Percentiles rank a stretch among this genome's conserved stretches.
These are phyloP conservation scores for Hypoxylon lienhwacheense DNA, from an alignment of 495 filamentous ascomycete species.

Conservation along the genomic window DNA sequence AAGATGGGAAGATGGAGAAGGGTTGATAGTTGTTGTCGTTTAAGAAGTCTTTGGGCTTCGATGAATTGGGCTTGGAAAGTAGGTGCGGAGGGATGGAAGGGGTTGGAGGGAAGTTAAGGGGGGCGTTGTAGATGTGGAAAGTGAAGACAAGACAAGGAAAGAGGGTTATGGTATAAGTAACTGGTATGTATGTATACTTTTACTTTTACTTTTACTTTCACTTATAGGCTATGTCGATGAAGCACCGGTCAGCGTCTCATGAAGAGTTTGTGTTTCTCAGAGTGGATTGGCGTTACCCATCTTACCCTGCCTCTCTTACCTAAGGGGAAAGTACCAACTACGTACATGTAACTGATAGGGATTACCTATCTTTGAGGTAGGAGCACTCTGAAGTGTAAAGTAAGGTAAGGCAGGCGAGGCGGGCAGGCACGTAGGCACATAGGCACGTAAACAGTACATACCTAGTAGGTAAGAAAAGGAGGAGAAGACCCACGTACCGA, in stretches of 20 bases:
- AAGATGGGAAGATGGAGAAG: too few species aligned
- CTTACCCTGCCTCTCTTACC: slow-evolving; percentile 21
- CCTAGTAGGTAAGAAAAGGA: slow-evolving; percentile 22
- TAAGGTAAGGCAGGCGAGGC: too few species aligned
- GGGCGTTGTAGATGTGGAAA: slow-evolving; percentile 1
- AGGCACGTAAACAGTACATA: slow-evolving; percentile 35
- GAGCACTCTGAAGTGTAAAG: too few species aligned
- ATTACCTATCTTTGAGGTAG: too few species aligned
- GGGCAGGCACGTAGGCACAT: slow-evolving; percentile 5
- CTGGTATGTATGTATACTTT: too few species aligned
- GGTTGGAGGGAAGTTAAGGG: not conserved
- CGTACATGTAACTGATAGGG: not conserved
- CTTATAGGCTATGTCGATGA: slow-evolving; percentile 8
- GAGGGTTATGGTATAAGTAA: too few species aligned
- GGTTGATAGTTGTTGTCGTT: slow-evolving; percentile 1
- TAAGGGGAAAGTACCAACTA: slow-evolving; percentile 6
- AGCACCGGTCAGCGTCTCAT: not conserved
- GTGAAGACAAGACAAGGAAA: not conserved
- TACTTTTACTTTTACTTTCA: too few species aligned
- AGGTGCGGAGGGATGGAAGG: slow-evolving; percentile 12
- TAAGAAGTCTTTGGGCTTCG: slow-evolving; percentile 8
- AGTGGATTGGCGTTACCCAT: slow-evolving; percentile 30
- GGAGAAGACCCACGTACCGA: slow-evolving; percentile 30
- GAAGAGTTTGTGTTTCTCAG: slow-evolving; percentile 12
- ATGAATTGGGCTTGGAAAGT: not conserved